Conservation (phyloP, 2,329 filamentous ascomycete genomes). For the Fusarium veterinarium region DNA sequence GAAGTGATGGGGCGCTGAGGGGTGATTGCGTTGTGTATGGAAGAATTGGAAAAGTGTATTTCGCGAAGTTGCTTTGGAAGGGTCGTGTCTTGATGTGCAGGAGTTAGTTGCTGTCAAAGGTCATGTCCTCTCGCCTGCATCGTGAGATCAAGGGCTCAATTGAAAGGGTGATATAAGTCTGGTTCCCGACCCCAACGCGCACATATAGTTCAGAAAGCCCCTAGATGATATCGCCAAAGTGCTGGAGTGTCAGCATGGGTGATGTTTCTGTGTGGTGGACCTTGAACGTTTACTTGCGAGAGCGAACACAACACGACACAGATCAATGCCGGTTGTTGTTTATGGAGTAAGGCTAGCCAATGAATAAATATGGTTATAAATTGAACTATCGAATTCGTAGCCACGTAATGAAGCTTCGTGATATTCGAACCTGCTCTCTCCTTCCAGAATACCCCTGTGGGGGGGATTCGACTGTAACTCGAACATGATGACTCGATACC, state of each 20-base stretch:
- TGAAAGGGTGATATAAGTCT: background rate
- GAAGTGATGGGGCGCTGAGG: background rate
- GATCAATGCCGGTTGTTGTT: background rate
- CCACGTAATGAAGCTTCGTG: background rate
- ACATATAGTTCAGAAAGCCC: fast-evolving
- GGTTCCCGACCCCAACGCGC: fast-evolving
- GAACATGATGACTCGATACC: background rate
- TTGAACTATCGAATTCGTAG: too few species aligned
- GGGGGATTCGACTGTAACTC: background rate
- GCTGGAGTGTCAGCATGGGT: too few species aligned
- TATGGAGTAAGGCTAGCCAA: fast-evolving
- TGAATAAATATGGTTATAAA: background rate
- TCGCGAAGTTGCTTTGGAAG: background rate
- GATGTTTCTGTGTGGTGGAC: background rate
- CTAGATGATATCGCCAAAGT: fast-evolving
- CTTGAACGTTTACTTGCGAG: background rate
- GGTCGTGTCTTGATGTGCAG: background rate
- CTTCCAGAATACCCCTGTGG: too few species aligned
- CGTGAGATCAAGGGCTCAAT: too few species aligned
- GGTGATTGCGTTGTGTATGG: background rate
- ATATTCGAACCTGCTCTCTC: too few species aligned
- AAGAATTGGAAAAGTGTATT: background rate
- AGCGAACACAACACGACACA: background rate
- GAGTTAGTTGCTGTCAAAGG: background rate
- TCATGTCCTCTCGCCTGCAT: background rate